Evolutionary conservation across 2,329 filamentous ascomycete genomes (phyloP).

Genomic region (Davidsoniella australis): DNA sequence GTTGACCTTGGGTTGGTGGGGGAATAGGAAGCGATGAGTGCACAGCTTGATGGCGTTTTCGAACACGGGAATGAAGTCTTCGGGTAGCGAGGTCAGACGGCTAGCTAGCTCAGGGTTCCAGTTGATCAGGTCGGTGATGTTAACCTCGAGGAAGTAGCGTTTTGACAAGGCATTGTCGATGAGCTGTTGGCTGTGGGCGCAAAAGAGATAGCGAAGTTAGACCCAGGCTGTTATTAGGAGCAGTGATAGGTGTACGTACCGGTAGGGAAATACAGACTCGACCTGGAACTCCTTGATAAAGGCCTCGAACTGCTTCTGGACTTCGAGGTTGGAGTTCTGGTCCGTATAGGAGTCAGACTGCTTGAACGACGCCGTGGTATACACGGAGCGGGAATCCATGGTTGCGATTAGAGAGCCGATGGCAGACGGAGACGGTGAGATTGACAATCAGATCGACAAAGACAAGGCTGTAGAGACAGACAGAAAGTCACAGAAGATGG

Average conservation of each 20-base stretch:
- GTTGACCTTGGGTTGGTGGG: constrained; percentile 45
- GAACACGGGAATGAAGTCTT: constrained; percentile 90
- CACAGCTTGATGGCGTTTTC: constrained; percentile 79
- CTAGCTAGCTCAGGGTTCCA: constrained; percentile 94
- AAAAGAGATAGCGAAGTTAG: not conserved
- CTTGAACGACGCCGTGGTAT: constrained; percentile 11
- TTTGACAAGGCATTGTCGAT: constrained; percentile 87
- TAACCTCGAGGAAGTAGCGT: constrained; percentile 89
- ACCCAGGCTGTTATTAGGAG: not conserved
- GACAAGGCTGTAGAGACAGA: not conserved
- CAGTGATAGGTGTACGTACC: not conserved
- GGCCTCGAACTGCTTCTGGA: constrained; percentile 66
- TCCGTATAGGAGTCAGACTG: constrained; percentile 44
- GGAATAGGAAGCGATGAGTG: constrained; percentile 84
- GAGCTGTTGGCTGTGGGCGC: constrained; percentile 60
- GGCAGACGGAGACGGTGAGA: not conserved
- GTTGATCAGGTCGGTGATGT: constrained; percentile 87
- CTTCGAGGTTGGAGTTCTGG: constrained; percentile 51
- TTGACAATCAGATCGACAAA: not conserved
- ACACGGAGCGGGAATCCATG: constrained; percentile 11
- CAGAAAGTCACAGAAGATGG: no score
- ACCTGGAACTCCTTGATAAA: constrained; percentile 34
- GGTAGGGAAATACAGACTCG: constrained; percentile 9
- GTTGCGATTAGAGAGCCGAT: not conserved
- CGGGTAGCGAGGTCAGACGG: constrained; percentile 72